Evolutionary conservation across 306 rosid genomes (phyloP), one percentile per base, ranked within the genome.

Genomic region (Lathyrus sativus): DNA sequence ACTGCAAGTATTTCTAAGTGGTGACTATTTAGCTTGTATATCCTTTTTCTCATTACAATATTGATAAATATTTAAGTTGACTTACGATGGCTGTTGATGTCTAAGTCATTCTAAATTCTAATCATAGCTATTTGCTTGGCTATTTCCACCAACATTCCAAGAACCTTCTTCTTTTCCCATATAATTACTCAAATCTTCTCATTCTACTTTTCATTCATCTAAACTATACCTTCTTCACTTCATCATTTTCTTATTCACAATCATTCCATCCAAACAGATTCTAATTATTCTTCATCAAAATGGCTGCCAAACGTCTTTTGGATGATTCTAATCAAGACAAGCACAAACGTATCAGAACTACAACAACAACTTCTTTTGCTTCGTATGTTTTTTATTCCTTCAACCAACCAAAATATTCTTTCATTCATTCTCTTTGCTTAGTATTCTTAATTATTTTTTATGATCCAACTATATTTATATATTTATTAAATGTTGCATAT

Each of bases 241-340:
- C 64, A 71, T 58, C 53, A 68, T 28, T 50, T 4, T 53, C 33
- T 22, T 11, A 53, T 53, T 54, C 57, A 31, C 42, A 53, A 18
- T 9, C 57, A 50, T 4, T 2, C 2, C 3, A 11, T 49, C 51
- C 28, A 53, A 17, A 17, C 29, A 43, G n/a, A 2, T 54, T 15
- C 43, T 50, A 37, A 35, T 22, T 22, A 17, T 26, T 54, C 41
- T 53, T 50, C 49, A 28, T 11, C 8, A 24, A 72, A 49, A 90
- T 93, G 98, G 89, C 96, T 0, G 79, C 86, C 0, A 93, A 93
- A 78, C 78, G 98, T 9, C 79, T 72, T 7, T 61, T 68, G 2
- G 72, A 78, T 29, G 89, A 76, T 31, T 65, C 81, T 19, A 82
- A 83, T 58, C 58, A 77, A 17, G 79, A 84, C 79, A 73, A 46